Evolutionary conservation across 2,329 filamentous ascomycete genomes (phyloP).

Genomic region (Arthrinium puccinioides): DNA sequence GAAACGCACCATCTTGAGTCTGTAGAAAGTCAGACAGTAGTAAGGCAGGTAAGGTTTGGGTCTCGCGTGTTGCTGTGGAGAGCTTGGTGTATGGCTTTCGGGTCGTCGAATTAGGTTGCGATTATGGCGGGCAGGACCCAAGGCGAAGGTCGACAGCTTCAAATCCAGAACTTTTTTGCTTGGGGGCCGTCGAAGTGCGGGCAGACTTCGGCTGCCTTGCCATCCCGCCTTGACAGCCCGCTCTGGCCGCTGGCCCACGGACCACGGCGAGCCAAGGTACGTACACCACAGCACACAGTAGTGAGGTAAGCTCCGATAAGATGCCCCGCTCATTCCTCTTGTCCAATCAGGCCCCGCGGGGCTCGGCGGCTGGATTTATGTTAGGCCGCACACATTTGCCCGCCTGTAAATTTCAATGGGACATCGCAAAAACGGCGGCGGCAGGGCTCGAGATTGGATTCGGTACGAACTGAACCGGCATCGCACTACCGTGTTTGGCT

Average conservation of each 20-base stretch:
- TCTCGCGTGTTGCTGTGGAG: too few relatives aligned
- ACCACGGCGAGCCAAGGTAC: too few relatives aligned
- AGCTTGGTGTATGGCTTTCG: too few relatives aligned
- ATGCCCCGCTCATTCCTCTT: too few relatives aligned
- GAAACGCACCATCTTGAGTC: constrained; percentile 3
- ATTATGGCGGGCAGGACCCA: too few relatives aligned
- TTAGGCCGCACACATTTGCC: constrained; percentile 5
- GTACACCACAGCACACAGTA: too few relatives aligned
- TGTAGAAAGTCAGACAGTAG: not conserved
- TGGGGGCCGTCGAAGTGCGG: constrained; percentile 1
- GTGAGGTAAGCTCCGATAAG: constrained; percentile 2
- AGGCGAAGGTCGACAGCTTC: not conserved
- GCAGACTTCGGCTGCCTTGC: not conserved
- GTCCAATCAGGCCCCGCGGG: not conserved
- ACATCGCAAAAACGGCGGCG: constrained; percentile 4
- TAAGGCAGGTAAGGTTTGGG: not conserved
- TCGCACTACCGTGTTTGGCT: too few relatives aligned
- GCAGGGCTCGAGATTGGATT: too few relatives aligned
- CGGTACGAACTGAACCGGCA: too few relatives aligned
- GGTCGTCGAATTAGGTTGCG: too few relatives aligned
- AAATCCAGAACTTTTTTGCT: constrained; percentile 4
- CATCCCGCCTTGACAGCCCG: too few relatives aligned
- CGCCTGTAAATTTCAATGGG: constrained; percentile 2
- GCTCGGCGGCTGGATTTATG: constrained; percentile 2
- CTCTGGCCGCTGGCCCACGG: too few relatives aligned